These are phyloP conservation scores for Suhomyces vadensis DNA, from an alignment of 805 yeast genomes.

Conservation along the genomic window DNA sequence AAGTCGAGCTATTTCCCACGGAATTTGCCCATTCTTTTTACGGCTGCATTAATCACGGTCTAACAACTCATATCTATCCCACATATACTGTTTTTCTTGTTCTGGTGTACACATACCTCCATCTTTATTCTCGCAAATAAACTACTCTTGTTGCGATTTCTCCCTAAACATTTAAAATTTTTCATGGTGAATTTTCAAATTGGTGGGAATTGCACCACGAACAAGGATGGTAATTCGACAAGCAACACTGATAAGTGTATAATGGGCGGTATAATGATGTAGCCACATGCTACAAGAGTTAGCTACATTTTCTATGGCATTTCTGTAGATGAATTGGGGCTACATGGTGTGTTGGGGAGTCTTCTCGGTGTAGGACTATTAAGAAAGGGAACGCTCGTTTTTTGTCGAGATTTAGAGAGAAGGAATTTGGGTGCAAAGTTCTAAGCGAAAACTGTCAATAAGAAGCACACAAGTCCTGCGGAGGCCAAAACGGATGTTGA, in stretches of 20 bases:
- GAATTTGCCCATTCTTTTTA: not conserved
- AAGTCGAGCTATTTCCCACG: too few species aligned
- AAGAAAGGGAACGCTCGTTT: too few species aligned
- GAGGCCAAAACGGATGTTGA: not conserved
- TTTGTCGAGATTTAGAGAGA: too few species aligned
- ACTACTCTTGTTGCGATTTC: slow-evolving; percentile 1
- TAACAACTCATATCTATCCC: not conserved
- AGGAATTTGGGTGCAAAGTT: not conserved
- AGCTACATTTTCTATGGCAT: too few species aligned
- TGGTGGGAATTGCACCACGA: not conserved
- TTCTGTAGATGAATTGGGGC: too few species aligned
- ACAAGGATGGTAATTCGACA: too few species aligned
- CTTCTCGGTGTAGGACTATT: too few species aligned
- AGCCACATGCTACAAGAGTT: too few species aligned
- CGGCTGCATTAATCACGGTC: not conserved
- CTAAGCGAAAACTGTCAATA: not conserved
- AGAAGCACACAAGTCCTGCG: not conserved
- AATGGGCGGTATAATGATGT: too few species aligned
- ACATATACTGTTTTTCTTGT: not conserved
- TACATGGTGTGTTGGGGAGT: too few species aligned
- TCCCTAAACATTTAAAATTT: slow-evolving; percentile 6
- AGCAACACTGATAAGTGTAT: too few species aligned
- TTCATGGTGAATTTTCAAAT: not conserved
- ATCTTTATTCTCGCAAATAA: slow-evolving; percentile 4
- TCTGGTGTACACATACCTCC: slow-evolving; percentile 4